Percentiles rank a stretch among this genome's conserved stretches.
These are phyloP conservation scores for Jacaranda mimosifolia DNA, from an alignment of 257 asterid species.

Conservation along the genomic window DNA sequence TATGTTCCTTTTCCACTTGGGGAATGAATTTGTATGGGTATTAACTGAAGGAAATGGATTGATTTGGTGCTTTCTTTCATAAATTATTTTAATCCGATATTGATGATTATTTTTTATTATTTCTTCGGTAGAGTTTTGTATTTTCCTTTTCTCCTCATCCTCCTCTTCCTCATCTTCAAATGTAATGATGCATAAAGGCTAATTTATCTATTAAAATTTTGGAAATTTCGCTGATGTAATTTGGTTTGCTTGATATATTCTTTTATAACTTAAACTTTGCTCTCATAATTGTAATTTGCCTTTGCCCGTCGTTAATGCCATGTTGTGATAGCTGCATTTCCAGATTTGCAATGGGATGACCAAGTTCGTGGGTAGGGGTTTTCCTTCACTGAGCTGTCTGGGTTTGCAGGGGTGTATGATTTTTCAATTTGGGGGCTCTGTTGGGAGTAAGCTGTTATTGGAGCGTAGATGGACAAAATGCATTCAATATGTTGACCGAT, in stretches of 20 bases:
- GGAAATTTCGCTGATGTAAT: background rate
- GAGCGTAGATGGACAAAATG: no score
- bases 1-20: background rate
- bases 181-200: conserved; percentile 24
- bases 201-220: conserved; percentile 8
- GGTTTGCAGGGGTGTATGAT: no score
- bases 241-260: background rate
- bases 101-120: conserved; percentile 5
- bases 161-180: background rate
- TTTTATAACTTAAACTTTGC: background rate
- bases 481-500: no score
- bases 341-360: no score
- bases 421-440: no score
- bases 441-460: no score
- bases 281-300: no score
- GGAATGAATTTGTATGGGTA: background rate
- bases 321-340: no score
- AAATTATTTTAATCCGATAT: conserved; percentile 23
- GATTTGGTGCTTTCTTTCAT: conserved; percentile 11
- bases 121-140: background rate
- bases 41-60: conserved; percentile 26
- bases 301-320: no score
- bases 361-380: no score
- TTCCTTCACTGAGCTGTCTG: no score
- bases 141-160: background rate